Base-by-base conservation (phyloP, 2,329 filamentous ascomycete species). In the Camptophora hylomeconis region DNA sequence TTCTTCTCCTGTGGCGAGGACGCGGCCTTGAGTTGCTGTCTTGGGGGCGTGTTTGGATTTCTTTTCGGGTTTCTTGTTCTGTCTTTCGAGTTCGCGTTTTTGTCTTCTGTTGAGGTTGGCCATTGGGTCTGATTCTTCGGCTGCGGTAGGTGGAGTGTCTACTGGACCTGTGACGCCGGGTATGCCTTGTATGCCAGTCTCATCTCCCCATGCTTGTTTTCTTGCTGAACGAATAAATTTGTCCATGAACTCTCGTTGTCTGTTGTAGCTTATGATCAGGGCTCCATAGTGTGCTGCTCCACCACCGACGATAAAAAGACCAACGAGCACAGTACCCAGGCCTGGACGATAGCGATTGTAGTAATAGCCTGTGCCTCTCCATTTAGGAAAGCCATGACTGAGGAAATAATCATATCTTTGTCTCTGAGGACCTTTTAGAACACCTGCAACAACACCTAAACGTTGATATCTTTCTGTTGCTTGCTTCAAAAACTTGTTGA, bases 321-420 rank as follows among this genome's bases (percentile, higher is more conserved):
- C 86, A 15, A 77, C 37, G 28, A 95, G 56, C 24, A 93, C 89
- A 9, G 80, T 80, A 35, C 82, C 83, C 24, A 95, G 63, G 6
- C 89, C 89, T 2, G 89, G 89, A 12, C 89, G 73, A 67, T 87
- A 94, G 33, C 89, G 76, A 47, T 75, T 75, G 63, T 98, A 98
- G 68, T 95, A 98, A 69, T 98, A 98, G 38, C 89, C 87, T 24
- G 87, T 94, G 34, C 89, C 89, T 61, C 87, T 86, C 89, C 89
- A 98, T 32, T 72, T 73, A 17, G 89, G 89, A 62, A 98, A 98
- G 37, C 89, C 89, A 56, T 95, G 84, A 53, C 64, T 61, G 36
- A 95, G 59, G 62, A 95, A 98, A 56, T 94, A 79, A 53, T 98
- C 87, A 57, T 98, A 98, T 39, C 89, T 79, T 44, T 82, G 80